Conservation (phyloP, 495 filamentous ascomycete genomes). For the Aspergillus panamensis region DNA sequence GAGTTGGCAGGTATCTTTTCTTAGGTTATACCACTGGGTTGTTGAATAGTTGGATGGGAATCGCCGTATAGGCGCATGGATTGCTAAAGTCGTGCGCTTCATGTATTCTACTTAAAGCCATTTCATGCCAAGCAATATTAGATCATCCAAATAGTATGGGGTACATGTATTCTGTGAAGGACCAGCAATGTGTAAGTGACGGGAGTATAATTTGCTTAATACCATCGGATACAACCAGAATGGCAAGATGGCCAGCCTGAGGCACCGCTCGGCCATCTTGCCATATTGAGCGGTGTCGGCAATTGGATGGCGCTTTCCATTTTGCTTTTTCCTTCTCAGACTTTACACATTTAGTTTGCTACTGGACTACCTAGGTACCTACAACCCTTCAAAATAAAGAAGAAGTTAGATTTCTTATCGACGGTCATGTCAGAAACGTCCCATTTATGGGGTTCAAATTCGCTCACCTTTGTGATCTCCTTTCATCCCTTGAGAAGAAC, state of each 20-base stretch:
- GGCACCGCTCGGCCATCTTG: too few species aligned
- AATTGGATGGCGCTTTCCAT: neutral
- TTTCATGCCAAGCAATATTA: neutral
- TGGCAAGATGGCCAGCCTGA: too few species aligned
- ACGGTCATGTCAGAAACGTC: neutral
- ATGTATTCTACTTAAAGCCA: slow-evolving; percentile 22
- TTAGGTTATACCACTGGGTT: slow-evolving; percentile 20
- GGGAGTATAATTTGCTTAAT: too few species aligned
- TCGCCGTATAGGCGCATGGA: slow-evolving; percentile 12
- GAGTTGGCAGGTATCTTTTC: slow-evolving; percentile 33
- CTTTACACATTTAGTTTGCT: too few species aligned
- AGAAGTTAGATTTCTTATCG: neutral
- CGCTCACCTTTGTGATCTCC: slow-evolving; percentile 55
- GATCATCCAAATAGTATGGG: neutral
- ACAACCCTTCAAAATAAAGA: too few species aligned
- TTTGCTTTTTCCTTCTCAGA: neutral
- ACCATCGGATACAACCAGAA: too few species aligned
- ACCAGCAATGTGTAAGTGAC: too few species aligned
- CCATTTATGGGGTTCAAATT: slow-evolving; percentile 65
- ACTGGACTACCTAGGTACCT: too few species aligned
- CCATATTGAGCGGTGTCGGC: too few species aligned
- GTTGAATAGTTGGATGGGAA: slow-evolving; percentile 18
- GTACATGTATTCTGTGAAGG: too few species aligned
- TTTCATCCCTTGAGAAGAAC: slow-evolving; percentile 51
- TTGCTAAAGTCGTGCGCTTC: slow-evolving; percentile 1